A percentile compares a stretch with the other conserved stretches of the same genome.
Conservation (phyloP, 371 early-diverging fungal species). For the Parasitella parasitica region DNA sequence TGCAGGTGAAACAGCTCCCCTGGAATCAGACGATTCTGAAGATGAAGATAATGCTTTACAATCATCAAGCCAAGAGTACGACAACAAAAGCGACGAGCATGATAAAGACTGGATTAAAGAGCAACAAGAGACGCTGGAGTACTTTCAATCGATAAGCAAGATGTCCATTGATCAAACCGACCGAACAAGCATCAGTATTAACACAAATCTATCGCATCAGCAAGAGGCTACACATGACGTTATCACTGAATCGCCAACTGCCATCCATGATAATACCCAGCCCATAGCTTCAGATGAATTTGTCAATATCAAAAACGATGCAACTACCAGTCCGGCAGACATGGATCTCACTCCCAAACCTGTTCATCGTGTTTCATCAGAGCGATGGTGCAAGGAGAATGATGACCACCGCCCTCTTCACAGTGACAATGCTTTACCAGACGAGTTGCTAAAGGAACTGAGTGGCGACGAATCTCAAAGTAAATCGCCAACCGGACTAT, state of each 20-base stretch:
- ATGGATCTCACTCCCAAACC: not conserved
- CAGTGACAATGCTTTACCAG: conserved; percentile 8
- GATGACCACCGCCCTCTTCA: not conserved
- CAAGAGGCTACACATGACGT: not conserved
- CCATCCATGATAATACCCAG: not conserved
- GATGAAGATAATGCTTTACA: conserved; percentile 12
- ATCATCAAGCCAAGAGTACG: conserved; percentile 5
- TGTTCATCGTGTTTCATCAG: conserved; percentile 36
- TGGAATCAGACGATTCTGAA: conserved; percentile 10
- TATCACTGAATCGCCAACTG: not conserved
- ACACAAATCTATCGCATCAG: not conserved
- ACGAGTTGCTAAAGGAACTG: conserved; percentile 23
- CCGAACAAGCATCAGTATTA: not conserved
- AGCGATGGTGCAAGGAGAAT: conserved; percentile 33
- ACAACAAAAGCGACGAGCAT: conserved; percentile 11
- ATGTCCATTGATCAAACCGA: not conserved
- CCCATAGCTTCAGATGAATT: not conserved
- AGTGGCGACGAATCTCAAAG: conserved; percentile 9
- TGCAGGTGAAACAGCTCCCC: conserved; percentile 21
- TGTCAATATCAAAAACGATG: not conserved
- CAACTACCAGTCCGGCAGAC: not conserved
- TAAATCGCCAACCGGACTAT: conserved; percentile 24
- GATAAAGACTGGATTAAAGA: conserved; percentile 23
- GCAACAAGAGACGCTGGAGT: conserved; percentile 26
- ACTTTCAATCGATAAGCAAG: not conserved